These are phyloP conservation scores for Penicillium sp. DNA, from an alignment of 2,329 filamentous ascomycete genomes.

Conservation along the genomic window DNA sequence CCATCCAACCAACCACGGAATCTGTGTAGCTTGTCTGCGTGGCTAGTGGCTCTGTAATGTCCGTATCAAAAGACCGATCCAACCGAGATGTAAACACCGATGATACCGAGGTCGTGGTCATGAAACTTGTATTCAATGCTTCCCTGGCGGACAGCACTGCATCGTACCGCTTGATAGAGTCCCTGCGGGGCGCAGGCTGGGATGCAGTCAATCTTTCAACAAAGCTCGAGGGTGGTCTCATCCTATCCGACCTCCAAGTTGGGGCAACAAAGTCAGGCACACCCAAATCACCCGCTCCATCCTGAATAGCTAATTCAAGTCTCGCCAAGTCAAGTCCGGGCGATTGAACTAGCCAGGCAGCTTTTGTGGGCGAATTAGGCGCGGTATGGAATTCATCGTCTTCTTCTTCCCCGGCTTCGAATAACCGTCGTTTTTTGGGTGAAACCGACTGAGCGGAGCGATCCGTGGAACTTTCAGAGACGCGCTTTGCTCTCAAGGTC, in stretches of 20 bases:
- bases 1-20: constrained; percentile 33
- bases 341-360: background rate
- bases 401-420: constrained; percentile 13
- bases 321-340: constrained; percentile 5
- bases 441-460: constrained; percentile 12
- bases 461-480: constrained; percentile 10
- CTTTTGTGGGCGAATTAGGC: constrained; percentile 38
- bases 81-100: constrained; percentile 26
- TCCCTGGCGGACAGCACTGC: constrained; percentile 19
- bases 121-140: constrained; percentile 32
- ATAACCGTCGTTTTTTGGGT: constrained; percentile 16
- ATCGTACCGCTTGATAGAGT: constrained; percentile 27
- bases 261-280: background rate
- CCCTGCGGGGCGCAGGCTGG: background rate
- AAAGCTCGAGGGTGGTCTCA: constrained; percentile 13
- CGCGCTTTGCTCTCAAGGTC: constrained; percentile 22
- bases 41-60: constrained; percentile 36
- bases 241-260: background rate
- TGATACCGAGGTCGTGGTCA: constrained; percentile 28
- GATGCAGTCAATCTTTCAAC: constrained; percentile 27
- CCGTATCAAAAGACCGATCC: constrained; percentile 38
- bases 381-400: constrained; percentile 40
- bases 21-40: constrained; percentile 37
- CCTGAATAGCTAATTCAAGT: background rate
- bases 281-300: background rate